Conservation (phyloP, 2,329 filamentous ascomycete species). For the Colletotrichum sp. region DNA sequence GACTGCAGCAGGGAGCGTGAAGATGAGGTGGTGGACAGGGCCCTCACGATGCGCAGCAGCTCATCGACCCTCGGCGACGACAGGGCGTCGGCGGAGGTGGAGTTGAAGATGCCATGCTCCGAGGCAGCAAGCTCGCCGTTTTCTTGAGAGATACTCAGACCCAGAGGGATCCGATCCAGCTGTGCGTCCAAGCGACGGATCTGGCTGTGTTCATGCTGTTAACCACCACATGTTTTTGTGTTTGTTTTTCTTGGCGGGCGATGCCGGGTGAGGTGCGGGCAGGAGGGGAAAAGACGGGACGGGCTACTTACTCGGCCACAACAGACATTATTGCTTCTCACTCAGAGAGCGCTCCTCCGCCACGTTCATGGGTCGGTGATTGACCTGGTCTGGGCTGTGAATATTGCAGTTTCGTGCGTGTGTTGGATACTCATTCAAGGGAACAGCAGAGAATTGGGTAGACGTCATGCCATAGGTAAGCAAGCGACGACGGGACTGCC, state of each 20-base stretch:
- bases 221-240: background rate
- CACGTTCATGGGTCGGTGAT: slow-evolving; percentile 8
- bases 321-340: slow-evolving; percentile 42
- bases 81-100: slow-evolving; percentile 44
- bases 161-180: slow-evolving; percentile 66
- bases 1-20: slow-evolving; percentile 67
- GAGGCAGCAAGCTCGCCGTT: slow-evolving; percentile 32
- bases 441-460: background rate
- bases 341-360: slow-evolving; percentile 18
- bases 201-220: slow-evolving; percentile 47
- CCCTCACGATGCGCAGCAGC: slow-evolving; percentile 71
- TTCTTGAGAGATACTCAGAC: slow-evolving; percentile 23
- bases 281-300: slow-evolving; percentile 3
- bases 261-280: background rate
- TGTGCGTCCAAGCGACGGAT: slow-evolving; percentile 69
- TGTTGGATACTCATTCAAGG: background rate
- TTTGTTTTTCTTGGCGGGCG: slow-evolving; percentile 10
- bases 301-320: slow-evolving; percentile 49
- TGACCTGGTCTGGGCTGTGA: background rate
- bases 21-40: slow-evolving; percentile 72
- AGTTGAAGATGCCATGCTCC: slow-evolving; percentile 32
- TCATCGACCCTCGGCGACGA: slow-evolving; percentile 62
- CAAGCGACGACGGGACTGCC: slow-evolving; percentile 5
- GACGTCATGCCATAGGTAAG: slow-evolving; percentile 17
- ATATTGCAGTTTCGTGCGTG: slow-evolving; percentile 3